These are phyloP conservation scores for Ophiostoma novo-ulmi DNA, from an alignment of 2,329 filamentous ascomycete genomes.

Conservation along the genomic window DNA sequence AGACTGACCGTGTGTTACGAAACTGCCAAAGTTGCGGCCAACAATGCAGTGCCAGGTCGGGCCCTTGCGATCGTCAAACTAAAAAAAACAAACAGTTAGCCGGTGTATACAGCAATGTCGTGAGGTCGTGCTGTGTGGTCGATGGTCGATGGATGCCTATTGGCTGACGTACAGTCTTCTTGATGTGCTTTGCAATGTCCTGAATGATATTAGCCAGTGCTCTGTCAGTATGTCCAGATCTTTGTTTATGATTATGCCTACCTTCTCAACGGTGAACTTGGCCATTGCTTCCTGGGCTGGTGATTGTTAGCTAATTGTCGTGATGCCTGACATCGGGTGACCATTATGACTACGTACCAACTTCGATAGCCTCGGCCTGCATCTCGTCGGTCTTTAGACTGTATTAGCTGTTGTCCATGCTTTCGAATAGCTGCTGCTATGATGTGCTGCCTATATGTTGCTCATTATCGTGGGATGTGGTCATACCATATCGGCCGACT, in stretches of 20 bases:
- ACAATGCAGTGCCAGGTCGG: conserved; percentile 99
- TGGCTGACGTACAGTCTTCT: conserved; percentile 65
- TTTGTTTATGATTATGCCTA: conserved; percentile 27
- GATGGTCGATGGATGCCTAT: background rate
- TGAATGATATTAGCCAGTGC: conserved; percentile 35
- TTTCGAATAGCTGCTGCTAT: background rate
- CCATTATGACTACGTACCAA: conserved; percentile 64
- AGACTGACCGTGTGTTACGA: conserved; percentile 88
- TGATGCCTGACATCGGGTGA: background rate
- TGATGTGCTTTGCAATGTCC: conserved; percentile 96
- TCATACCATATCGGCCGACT: conserved; percentile 94
- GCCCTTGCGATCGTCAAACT: conserved; percentile 97
- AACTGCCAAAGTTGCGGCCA: conserved; percentile 96
- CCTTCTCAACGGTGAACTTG: conserved; percentile 60
- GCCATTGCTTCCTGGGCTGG: conserved; percentile 59
- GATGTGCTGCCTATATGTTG: background rate
- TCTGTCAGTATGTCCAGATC: background rate
- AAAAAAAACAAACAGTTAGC: background rate
- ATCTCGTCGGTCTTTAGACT: conserved; percentile 78
- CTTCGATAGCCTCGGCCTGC: conserved; percentile 92
- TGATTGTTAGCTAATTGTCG: background rate
- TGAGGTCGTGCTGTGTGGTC: background rate
- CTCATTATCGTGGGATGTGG: background rate
- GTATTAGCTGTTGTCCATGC: background rate
- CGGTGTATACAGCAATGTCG: too few species aligned